A percentile compares a stretch with the other conserved stretches of the same genome.
phyloP scores from a whole-genome alignment of 352 stramenopile genomes.

The Phytophthora boehmeriae region DNA sequence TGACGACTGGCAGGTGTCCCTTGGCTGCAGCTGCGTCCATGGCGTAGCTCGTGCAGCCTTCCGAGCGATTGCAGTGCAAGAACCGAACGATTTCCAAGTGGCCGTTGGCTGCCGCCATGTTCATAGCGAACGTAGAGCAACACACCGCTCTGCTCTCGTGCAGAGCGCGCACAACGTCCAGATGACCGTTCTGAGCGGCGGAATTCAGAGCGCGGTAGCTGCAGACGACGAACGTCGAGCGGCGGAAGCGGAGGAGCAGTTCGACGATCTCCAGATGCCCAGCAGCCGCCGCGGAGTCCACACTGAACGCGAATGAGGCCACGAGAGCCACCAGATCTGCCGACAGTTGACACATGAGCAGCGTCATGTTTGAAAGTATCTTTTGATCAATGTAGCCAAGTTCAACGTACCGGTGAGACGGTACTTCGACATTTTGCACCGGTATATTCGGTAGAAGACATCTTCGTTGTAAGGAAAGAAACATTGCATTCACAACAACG shows the following conservation, averaged over 20 bases:
- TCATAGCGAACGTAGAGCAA: slow-evolving; percentile 38
- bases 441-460: neutral
- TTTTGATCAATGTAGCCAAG: slow-evolving; percentile 21
- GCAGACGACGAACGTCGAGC: slow-evolving; percentile 8
- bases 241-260: slow-evolving; percentile 19
- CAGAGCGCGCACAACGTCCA: slow-evolving; percentile 24
- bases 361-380: slow-evolving; percentile 18
- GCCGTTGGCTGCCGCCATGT: slow-evolving; percentile 38
- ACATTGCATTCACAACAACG: too few relatives aligned
- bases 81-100: slow-evolving; percentile 34
- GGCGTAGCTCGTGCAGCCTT: slow-evolving; percentile 45
- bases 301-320: slow-evolving; percentile 36
- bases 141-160: slow-evolving; percentile 10
- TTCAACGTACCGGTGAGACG: slow-evolving; percentile 14
- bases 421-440: slow-evolving; percentile 15
- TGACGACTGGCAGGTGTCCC: slow-evolving; percentile 38
- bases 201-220: slow-evolving; percentile 30
- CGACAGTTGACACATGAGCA: slow-evolving; percentile 11
- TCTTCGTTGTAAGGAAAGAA: neutral
- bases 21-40: slow-evolving; percentile 47
- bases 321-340: slow-evolving; percentile 34
- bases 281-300: slow-evolving; percentile 28
- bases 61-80: slow-evolving; percentile 36
- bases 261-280: slow-evolving; percentile 34
- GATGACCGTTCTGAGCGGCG: slow-evolving; percentile 24